These are phyloP conservation scores for Penicillium macrosclerotiorum DNA, from an alignment of 495 filamentous ascomycete genomes.

Conservation along the genomic window DNA sequence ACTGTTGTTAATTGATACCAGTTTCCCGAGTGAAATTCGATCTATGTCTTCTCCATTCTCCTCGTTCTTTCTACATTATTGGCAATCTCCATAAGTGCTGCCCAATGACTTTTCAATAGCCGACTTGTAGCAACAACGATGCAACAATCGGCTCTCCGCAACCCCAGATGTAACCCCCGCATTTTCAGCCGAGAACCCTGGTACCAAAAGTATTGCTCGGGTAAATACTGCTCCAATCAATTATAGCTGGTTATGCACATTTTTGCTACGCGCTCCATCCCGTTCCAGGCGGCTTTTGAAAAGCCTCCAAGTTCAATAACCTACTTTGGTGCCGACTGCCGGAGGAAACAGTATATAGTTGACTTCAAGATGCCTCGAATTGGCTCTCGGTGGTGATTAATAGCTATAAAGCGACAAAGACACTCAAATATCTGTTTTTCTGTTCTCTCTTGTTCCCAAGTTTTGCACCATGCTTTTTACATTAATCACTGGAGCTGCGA, in stretches of 20 bases:
- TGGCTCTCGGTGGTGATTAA: background rate
- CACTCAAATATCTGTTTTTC: background rate
- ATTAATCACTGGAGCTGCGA: no score
- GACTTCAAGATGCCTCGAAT: background rate
- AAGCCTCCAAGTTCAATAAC: conserved; percentile 7
- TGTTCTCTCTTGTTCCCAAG: conserved; percentile 2
- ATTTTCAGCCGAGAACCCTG: background rate
- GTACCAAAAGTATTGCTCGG: background rate
- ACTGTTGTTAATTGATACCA: conserved; percentile 23
- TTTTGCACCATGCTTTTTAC: conserved; percentile 8
- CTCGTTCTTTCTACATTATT: background rate
- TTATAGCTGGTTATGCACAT: background rate
- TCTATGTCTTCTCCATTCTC: no score
- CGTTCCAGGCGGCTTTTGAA: conserved; percentile 16
- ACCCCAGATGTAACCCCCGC: conserved; percentile 25
- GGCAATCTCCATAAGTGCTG: no score
- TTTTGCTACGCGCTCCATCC: background rate
- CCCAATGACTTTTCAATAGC: conserved; percentile 13
- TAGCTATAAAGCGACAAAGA: no score
- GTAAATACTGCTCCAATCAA: conserved; percentile 7
- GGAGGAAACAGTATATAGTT: background rate
- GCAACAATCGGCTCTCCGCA: conserved; percentile 18
- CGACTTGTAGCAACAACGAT: conserved; percentile 8
- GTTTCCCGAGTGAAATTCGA: conserved; percentile 4
- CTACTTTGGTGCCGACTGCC: conserved; percentile 1